Conservation (phyloP, 1,284 basidiomycete species). For the Xanthoconium separans region DNA sequence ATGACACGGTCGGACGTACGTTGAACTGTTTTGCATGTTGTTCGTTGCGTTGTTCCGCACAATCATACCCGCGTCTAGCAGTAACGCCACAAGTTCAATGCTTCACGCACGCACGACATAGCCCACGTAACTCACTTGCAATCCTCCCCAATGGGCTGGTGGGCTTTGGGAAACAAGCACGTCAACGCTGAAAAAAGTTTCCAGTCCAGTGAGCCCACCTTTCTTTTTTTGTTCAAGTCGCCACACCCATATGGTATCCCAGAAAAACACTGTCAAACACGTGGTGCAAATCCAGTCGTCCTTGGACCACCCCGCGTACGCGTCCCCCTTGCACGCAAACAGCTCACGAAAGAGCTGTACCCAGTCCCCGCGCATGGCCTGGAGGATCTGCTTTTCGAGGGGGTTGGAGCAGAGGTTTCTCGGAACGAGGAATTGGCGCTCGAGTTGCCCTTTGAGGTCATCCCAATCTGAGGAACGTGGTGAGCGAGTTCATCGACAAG, state of each 20-base stretch:
- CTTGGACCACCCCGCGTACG: slow-evolving; percentile 3
- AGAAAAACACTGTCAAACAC: neutral
- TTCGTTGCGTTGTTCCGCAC: slow-evolving; percentile 1
- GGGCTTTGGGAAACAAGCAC: neutral
- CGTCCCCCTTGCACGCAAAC: neutral
- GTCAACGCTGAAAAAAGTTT: neutral
- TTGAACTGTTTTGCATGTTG: slow-evolving; percentile 5
- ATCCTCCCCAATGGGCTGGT: neutral
- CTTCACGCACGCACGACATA: too few species aligned
- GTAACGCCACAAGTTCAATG: too few species aligned
- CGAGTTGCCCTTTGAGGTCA: neutral
- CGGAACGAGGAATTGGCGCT: neutral
- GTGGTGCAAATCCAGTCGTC: neutral
- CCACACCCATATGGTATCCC: slow-evolving; percentile 9
- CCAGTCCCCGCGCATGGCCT: neutral
- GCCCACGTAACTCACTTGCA: slow-evolving; percentile 2
- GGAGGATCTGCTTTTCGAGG: neutral
- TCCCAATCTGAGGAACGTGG: neutral
- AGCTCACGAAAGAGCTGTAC: slow-evolving; percentile 1
- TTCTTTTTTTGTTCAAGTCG: slow-evolving; percentile 1
- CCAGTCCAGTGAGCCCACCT: neutral
- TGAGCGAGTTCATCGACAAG: neutral
- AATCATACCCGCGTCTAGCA: slow-evolving; percentile 7
- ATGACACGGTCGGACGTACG: neutral
- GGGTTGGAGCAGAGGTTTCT: neutral